These are phyloP conservation scores for Solanum medicagineum DNA, from an alignment of 257 asterid species.

Conservation along the genomic window DNA sequence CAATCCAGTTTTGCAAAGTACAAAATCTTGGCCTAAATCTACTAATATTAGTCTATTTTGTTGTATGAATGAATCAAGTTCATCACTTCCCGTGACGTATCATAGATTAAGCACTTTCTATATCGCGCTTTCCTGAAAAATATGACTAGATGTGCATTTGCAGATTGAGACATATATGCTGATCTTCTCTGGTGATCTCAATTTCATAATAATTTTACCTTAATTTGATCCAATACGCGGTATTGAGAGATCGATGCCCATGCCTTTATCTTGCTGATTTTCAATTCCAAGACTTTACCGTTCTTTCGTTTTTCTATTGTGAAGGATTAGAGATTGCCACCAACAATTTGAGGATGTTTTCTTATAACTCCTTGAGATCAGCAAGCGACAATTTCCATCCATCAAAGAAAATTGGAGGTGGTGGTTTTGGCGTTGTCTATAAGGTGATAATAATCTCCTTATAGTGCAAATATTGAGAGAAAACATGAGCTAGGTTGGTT, in stretches of 20 bases:
- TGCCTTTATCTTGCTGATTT: not conserved
- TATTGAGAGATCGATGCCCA: not conserved
- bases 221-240: not conserved
- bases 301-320: not conserved
- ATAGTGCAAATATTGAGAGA: not conserved
- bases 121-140: not conserved
- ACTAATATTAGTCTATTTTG: not conserved
- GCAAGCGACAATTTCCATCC: constrained; percentile 59
- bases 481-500: not conserved
- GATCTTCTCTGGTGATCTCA: not conserved
- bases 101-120: not conserved
- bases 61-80: not conserved
- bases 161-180: not conserved
- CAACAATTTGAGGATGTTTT: constrained; percentile 44
- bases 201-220: not conserved
- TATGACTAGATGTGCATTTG: not conserved
- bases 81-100: not conserved
- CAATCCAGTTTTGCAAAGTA: not conserved
- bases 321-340: constrained; percentile 31
- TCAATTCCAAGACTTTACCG: not conserved
- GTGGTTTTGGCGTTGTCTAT: constrained; percentile 75
- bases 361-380: constrained; percentile 47
- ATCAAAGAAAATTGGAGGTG: constrained; percentile 66
- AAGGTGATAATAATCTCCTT: constrained; percentile 18
- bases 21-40: not conserved